Evolutionary conservation across 176 grass and related monocot species (phyloP).

Genomic region (Carex littledalei): DNA sequence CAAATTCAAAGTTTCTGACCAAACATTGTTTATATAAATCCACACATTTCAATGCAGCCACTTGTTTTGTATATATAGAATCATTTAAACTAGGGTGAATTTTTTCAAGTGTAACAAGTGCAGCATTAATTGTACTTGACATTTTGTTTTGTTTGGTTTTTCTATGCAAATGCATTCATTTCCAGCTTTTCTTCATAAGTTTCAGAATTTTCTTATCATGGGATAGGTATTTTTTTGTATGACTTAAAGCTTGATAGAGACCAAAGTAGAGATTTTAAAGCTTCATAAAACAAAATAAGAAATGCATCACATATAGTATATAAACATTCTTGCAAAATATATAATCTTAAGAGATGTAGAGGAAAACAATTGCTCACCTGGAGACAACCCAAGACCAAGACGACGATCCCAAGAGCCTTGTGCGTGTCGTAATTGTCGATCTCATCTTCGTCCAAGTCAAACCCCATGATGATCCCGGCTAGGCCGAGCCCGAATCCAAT

Average conservation of each 20-base stretch:
- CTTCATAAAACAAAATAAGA: not conserved
- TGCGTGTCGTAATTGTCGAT: conserved; percentile 49
- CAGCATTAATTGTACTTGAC: no score
- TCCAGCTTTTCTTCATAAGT: no score
- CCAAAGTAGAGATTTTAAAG: not conserved
- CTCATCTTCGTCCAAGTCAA: conserved; percentile 36
- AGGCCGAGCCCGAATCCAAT: conserved; percentile 42
- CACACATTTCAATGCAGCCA: not conserved
- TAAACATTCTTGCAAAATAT: not conserved
- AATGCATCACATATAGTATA: not conserved
- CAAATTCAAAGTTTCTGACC: conserved; percentile 3
- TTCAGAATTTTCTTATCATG: no score
- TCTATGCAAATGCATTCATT: no score
- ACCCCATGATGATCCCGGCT: conserved; percentile 49
- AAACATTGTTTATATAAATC: not conserved
- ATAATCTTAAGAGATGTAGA: not conserved
- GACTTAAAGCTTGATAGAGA: no score
- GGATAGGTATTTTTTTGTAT: no score
- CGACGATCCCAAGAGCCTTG: conserved; percentile 56
- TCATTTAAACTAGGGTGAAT: not conserved
- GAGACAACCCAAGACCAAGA: conserved; percentile 47
- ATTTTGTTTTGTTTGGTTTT: no score
- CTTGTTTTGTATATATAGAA: not conserved
- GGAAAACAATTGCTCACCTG: conserved; percentile 40
- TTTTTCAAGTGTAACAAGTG: not conserved